Conservation (phyloP, 75 land plant genomes). For the Pseudotsuga menziesii region DNA sequence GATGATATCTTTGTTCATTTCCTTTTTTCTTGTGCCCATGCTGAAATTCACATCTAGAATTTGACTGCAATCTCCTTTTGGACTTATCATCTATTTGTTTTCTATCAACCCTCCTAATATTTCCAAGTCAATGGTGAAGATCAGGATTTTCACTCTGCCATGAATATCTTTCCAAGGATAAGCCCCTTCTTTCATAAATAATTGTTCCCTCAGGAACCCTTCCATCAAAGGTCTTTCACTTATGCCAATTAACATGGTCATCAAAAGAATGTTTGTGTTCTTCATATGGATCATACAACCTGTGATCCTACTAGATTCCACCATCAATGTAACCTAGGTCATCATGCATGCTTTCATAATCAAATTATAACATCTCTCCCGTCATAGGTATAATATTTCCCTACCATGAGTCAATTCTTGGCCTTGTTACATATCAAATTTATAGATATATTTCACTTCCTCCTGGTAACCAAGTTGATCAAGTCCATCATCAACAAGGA, state of each 20-base stretch:
- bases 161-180: background rate
- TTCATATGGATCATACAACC: background rate
- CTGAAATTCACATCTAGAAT: background rate
- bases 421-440: constrained; percentile 8
- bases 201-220: background rate
- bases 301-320: background rate
- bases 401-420: constrained; percentile 13
- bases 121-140: background rate
- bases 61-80: background rate
- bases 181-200: constrained; percentile 6
- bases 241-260: background rate
- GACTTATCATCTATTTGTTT: background rate
- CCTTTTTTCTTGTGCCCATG: background rate
- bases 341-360: constrained; percentile 21
- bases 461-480: constrained; percentile 32
- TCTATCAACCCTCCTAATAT: background rate
- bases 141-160: background rate
- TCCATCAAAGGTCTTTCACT: background rate
- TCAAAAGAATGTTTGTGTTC: background rate
- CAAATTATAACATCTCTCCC: constrained; percentile 12
- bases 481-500: constrained; percentile 63
- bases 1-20: background rate
- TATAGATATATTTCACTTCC: constrained; percentile 13
- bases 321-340: constrained; percentile 1
- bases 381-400: constrained; percentile 4